Percentiles rank a stretch among this genome's conserved stretches.
phyloP scores from a whole-genome alignment of 148 eudicot genomes.

The Linanthus parryae region DNA sequence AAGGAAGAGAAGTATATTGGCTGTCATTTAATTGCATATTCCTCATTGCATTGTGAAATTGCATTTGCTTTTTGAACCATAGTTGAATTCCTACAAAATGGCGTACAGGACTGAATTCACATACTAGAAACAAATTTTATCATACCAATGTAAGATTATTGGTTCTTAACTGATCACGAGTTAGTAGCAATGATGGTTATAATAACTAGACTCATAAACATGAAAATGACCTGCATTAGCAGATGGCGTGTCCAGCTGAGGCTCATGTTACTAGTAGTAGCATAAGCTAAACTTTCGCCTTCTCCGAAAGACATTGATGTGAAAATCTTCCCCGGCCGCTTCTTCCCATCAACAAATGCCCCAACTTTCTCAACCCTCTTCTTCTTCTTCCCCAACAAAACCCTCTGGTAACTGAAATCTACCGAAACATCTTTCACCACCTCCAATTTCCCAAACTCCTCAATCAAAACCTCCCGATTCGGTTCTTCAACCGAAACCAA shows the following conservation, averaged over 20 bases:
- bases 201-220: too few relatives aligned
- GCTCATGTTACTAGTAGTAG: slow-evolving; percentile 31
- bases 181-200: too few relatives aligned
- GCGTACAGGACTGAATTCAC: too few relatives aligned
- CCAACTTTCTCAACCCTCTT: slow-evolving; percentile 24
- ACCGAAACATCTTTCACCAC: slow-evolving; percentile 63
- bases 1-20: too few relatives aligned
- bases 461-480: slow-evolving; percentile 23
- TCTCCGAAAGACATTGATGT: slow-evolving; percentile 78
- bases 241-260: slow-evolving; percentile 57
- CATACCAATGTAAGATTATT: too few relatives aligned
- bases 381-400: slow-evolving; percentile 41
- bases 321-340: slow-evolving; percentile 86
- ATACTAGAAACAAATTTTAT: too few relatives aligned
- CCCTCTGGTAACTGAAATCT: slow-evolving; percentile 57
- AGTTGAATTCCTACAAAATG: too few relatives aligned
- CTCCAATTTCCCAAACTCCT: slow-evolving; percentile 49
- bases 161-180: too few relatives aligned
- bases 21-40: too few relatives aligned
- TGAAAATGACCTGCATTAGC: slow-evolving; percentile 42
- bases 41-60: too few relatives aligned
- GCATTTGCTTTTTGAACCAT: too few relatives aligned
- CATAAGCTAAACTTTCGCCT: slow-evolving; percentile 20
- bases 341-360: slow-evolving; percentile 58
- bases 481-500: slow-evolving; percentile 43